Evolutionary conservation across 352 stramenopile species (phyloP).

Genomic region (Phytophthora citricola): DNA sequence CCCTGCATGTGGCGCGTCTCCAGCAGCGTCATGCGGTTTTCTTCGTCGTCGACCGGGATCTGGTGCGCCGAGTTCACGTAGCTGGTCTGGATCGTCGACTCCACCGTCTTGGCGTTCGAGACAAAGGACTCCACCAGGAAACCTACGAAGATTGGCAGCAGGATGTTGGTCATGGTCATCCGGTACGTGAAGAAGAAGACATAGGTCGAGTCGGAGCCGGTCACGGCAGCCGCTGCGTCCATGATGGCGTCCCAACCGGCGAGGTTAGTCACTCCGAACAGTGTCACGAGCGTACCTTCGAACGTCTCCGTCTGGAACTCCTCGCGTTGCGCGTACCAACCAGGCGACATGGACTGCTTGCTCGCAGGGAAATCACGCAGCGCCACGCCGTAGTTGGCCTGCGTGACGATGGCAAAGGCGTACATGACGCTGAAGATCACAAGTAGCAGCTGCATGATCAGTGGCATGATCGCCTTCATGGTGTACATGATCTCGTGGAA

Average conservation of each 20-base stretch:
- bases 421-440: slow-evolving; percentile 90
- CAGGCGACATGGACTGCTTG: slow-evolving; percentile 55
- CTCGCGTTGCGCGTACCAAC: slow-evolving; percentile 73
- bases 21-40: slow-evolving; percentile 64
- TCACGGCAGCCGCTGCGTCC: slow-evolving; percentile 79
- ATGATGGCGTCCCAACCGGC: slow-evolving; percentile 84
- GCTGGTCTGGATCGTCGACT: slow-evolving; percentile 67
- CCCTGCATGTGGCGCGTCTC: slow-evolving; percentile 50
- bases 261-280: slow-evolving; percentile 80
- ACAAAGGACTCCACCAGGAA: slow-evolving; percentile 88
- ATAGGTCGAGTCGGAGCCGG: slow-evolving; percentile 61
- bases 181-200: slow-evolving; percentile 87
- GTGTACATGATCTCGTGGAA: slow-evolving; percentile 88
- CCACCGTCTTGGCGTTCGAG: slow-evolving; percentile 74
- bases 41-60: slow-evolving; percentile 51
- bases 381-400: slow-evolving; percentile 75
- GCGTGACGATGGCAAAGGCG: slow-evolving; percentile 81
- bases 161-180: slow-evolving; percentile 84
- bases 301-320: slow-evolving; percentile 87
- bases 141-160: slow-evolving; percentile 87
- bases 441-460: slow-evolving; percentile 78
- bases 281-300: slow-evolving; percentile 74
- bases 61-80: slow-evolving; percentile 58
- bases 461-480: slow-evolving; percentile 83
- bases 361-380: slow-evolving; percentile 61